phyloP scores from a whole-genome alignment of 257 asterid species.

The Solanum rostratum region DNA sequence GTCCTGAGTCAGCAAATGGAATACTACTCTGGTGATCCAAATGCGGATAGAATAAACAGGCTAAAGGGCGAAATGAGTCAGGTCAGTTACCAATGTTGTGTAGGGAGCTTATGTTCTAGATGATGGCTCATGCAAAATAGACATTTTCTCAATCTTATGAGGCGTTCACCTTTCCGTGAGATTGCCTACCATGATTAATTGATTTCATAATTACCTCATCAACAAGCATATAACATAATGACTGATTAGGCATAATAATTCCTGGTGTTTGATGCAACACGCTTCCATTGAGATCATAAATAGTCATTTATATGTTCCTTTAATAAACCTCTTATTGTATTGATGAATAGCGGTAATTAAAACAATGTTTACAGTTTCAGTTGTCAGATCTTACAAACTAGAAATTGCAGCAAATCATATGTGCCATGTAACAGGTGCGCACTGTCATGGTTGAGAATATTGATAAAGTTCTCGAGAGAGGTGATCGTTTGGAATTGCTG shows the following conservation, averaged over 20 bases:
- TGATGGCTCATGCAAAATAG: neutral
- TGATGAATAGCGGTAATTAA: neutral
- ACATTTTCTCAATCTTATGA: neutral
- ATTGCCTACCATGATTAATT: neutral
- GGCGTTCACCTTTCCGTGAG: neutral
- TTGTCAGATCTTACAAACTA: neutral
- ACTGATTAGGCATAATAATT: neutral
- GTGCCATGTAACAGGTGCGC: constrained; percentile 49
- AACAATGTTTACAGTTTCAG: neutral
- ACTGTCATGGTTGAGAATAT: constrained; percentile 96
- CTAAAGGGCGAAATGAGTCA: constrained; percentile 98
- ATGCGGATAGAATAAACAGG: constrained; percentile 93
- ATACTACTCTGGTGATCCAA: constrained; percentile 87
- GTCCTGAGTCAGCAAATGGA: constrained; percentile 94
- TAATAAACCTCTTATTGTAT: neutral
- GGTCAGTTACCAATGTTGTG: constrained; percentile 31
- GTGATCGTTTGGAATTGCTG: constrained; percentile 90
- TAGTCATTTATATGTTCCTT: neutral
- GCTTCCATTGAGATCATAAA: neutral
- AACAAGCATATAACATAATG: neutral
- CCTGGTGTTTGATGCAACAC: neutral
- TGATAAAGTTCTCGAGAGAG: constrained; percentile 93
- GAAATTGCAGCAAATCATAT: neutral
- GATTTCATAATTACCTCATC: neutral
- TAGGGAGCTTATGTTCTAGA: neutral